Conservation (phyloP, 108 stramenopile species). For the Nitzschia sp. region DNA sequence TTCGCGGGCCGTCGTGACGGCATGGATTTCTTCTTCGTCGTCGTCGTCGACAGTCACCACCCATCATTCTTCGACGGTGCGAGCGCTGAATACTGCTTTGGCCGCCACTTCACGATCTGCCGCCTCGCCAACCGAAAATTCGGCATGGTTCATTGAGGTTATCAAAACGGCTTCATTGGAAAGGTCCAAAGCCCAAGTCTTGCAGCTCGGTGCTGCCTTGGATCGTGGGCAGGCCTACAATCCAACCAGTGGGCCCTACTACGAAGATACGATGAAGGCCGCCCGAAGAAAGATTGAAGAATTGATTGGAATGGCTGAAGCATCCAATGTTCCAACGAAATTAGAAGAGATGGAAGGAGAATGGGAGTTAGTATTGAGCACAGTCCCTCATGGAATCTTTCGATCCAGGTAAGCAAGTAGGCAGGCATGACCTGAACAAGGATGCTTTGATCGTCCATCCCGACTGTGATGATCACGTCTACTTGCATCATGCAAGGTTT, state of each 20-base stretch:
- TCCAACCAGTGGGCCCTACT: constrained; percentile 83
- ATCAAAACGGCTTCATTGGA: neutral
- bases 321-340: constrained; percentile 37
- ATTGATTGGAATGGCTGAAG: constrained; percentile 48
- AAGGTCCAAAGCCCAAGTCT: constrained; percentile 61
- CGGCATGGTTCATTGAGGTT: neutral
- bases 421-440: too few species aligned
- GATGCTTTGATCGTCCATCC: too few species aligned
- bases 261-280: constrained; percentile 62
- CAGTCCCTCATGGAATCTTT: constrained; percentile 87
- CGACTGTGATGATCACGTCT: too few species aligned
- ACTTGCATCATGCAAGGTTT: too few species aligned
- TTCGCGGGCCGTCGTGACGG: too few species aligned
- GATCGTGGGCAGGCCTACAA: constrained; percentile 91
- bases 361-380: constrained; percentile 86
- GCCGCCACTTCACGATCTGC: too few species aligned
- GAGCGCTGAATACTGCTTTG: too few species aligned
- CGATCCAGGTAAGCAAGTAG: constrained; percentile 36
- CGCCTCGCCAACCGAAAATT: neutral
- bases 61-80: too few species aligned
- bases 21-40: too few species aligned
- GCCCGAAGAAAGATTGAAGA: constrained; percentile 61
- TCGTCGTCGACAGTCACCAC: too few species aligned
- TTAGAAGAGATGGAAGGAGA: constrained; percentile 68
- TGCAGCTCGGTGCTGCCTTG: constrained; percentile 83